Evolutionary conservation across 106 monocot species (phyloP), one percentile per base, ranked within the genome.

Genomic region (Dioscorea dumetorum): DNA sequence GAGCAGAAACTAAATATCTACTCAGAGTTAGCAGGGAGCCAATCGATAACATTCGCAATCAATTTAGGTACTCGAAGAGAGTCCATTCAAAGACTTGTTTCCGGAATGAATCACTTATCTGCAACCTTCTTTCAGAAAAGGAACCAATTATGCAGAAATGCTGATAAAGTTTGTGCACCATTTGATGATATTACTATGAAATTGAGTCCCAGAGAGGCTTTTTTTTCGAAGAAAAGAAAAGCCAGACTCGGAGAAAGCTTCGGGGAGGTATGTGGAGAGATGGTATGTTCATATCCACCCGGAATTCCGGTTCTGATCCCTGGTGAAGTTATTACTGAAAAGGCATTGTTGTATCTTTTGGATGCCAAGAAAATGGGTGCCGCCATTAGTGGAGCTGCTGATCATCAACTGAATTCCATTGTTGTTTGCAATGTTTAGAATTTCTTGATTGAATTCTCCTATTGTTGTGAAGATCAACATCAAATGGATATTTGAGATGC

Each of bases 301-400:
- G 88, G 85, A 56, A 85, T 88, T 67, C 88, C 84, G 3, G 72
- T 88, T 23, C 66, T 88, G 13, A 67, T 88, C 69, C 88, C 88
- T 66, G 88, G 88, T 41, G 88, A 88, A 54, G 67, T 82, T 66
- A 76, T 88, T 54, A 79, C 77, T 4, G 63, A 76, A 58, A 69
- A 76, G 33, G 81, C 79, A 41, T 51, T 88, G 19, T 61, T 58
- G 4, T 84, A 84, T 64, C 64, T 84, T 28, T 28, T 79, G 51
- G 32, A 74, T 58, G 65, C 74, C 16, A 76, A 61, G 49, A 68
- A 59, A 23, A 69, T 78, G 73, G 88, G 88, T 31, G 85, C 85
- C 48, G 52, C 51, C 16, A 82, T 85, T 50, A 85, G 85, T 66
- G 88, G 88, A 62, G 88, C 88, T 61, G 57, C 79, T 65, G 84